A percentile compares a stretch with the other conserved stretches of the same genome.
phyloP scores from a whole-genome alignment of 176 grass and related monocot genomes.

The Avena eriantha region DNA sequence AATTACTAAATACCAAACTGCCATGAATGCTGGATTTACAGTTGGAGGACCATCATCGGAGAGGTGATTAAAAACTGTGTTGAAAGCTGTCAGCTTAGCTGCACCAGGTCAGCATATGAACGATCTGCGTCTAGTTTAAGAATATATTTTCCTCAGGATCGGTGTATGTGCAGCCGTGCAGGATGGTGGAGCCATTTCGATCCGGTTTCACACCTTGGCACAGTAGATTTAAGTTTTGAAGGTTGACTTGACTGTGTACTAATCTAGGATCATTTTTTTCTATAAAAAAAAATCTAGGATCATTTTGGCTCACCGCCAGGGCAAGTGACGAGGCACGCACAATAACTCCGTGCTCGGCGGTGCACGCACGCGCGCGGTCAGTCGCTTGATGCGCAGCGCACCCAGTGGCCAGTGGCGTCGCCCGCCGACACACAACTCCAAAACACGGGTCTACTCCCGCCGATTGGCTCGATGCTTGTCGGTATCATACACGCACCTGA shows the following conservation, averaged over 20 bases:
- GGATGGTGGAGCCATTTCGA: neutral
- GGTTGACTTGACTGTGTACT: neutral
- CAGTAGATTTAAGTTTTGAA: neutral
- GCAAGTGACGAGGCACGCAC: neutral
- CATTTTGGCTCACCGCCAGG: neutral
- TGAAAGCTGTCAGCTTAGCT: neutral
- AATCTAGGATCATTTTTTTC: neutral
- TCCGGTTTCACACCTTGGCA: neutral
- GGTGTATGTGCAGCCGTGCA: neutral
- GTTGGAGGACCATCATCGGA: neutral
- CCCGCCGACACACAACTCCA: no score
- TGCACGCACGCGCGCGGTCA: no score
- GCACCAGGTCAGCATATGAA: conserved; percentile 32
- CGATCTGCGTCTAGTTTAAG: neutral
- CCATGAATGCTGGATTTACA: conserved; percentile 42
- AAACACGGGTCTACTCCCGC: no score
- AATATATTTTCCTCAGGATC: neutral
- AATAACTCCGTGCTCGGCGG: neutral
- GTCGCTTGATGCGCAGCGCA: no score
- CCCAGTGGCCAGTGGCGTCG: no score
- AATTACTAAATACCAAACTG: neutral
- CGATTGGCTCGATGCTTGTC: no score
- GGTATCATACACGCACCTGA: no score
- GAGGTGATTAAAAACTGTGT: conserved; percentile 8
- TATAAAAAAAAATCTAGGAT: neutral